phyloP scores from a whole-genome alignment of 2,329 filamentous ascomycete genomes.

The Rasamsonia emersonii region DNA sequence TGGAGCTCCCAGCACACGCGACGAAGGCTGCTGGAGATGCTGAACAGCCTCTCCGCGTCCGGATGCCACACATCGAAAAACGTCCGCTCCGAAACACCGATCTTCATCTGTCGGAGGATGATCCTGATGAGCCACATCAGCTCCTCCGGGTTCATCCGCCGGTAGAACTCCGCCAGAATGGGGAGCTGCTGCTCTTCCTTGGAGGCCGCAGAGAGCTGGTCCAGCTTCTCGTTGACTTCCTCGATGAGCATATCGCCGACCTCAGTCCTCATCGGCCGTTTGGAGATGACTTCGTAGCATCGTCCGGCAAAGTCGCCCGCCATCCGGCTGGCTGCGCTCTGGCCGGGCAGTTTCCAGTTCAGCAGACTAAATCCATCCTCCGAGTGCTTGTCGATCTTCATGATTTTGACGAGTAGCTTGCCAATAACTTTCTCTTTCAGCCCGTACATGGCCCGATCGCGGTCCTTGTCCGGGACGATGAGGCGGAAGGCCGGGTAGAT shows the following conservation, averaged over 20 bases:
- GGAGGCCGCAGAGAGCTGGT: constrained; percentile 63
- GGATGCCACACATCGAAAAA: constrained; percentile 77
- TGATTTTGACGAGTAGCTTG: constrained; percentile 80
- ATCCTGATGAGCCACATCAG: constrained; percentile 92
- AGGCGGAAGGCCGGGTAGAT: constrained; percentile 88
- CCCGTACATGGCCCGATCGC: constrained; percentile 85
- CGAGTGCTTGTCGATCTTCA: constrained; percentile 84
- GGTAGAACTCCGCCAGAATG: constrained; percentile 77
- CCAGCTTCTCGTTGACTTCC: constrained; percentile 80
- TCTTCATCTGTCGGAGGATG: constrained; percentile 70
- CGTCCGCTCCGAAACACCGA: constrained; percentile 76
- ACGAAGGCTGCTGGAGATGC: constrained; percentile 79
- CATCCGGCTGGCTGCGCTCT: constrained; percentile 52
- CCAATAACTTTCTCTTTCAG: constrained; percentile 88
- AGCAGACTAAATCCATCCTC: constrained; percentile 78
- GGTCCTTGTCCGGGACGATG: constrained; percentile 86
- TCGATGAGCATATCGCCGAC: constrained; percentile 75
- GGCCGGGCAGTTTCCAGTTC: constrained; percentile 85
- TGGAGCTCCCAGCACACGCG: constrained; percentile 91
- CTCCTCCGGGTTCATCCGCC: constrained; percentile 86
- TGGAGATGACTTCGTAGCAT: constrained; percentile 78
- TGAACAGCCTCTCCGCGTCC: constrained; percentile 70
- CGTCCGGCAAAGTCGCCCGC: constrained; percentile 89
- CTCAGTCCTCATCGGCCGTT: constrained; percentile 65
- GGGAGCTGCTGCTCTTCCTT: constrained; percentile 78